Evolutionary conservation across 495 filamentous ascomycete species (phyloP).

Genomic region (Pseudevernia furfuracea): DNA sequence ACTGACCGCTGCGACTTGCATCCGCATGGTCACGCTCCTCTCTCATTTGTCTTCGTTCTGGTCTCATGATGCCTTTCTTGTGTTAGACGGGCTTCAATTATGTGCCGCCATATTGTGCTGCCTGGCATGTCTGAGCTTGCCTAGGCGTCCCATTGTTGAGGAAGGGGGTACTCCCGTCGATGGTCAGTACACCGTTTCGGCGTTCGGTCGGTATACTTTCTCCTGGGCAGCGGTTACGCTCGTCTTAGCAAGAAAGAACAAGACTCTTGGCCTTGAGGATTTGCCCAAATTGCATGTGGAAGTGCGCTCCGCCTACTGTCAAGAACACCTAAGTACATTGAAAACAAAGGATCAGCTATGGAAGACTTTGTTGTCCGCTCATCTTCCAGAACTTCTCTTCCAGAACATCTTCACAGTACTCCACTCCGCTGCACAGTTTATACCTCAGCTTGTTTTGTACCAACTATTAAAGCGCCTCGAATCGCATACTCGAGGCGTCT

Average conservation of each 20-base stretch:
- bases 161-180: slow-evolving; percentile 54
- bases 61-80: slow-evolving; percentile 1
- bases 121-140: slow-evolving; percentile 39
- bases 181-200: slow-evolving; percentile 51
- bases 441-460: slow-evolving; percentile 61
- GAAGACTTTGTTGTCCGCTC: slow-evolving; percentile 49
- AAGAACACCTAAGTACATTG: slow-evolving; percentile 44
- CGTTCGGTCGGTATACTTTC: slow-evolving; percentile 55
- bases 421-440: slow-evolving; percentile 52
- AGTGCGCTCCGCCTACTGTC: slow-evolving; percentile 41
- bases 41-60: slow-evolving; percentile 8
- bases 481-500: slow-evolving; percentile 37
- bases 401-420: slow-evolving; percentile 50
- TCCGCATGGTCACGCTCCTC: background rate
- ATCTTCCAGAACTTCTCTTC: slow-evolving; percentile 44
- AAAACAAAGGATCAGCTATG: slow-evolving; percentile 47
- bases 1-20: slow-evolving; percentile 26
- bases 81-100: slow-evolving; percentile 12
- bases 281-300: slow-evolving; percentile 48
- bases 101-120: slow-evolving; percentile 30
- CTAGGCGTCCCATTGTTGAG: slow-evolving; percentile 60
- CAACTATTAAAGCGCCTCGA: slow-evolving; percentile 59
- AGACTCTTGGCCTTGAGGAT: slow-evolving; percentile 51
- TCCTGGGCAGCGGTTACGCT: slow-evolving; percentile 53
- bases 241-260: slow-evolving; percentile 43